A percentile compares a stretch with the other conserved stretches of the same genome.
phyloP scores from a whole-genome alignment of 2,329 filamentous ascomycete genomes.

The Pseudocercospora crystallina region DNA sequence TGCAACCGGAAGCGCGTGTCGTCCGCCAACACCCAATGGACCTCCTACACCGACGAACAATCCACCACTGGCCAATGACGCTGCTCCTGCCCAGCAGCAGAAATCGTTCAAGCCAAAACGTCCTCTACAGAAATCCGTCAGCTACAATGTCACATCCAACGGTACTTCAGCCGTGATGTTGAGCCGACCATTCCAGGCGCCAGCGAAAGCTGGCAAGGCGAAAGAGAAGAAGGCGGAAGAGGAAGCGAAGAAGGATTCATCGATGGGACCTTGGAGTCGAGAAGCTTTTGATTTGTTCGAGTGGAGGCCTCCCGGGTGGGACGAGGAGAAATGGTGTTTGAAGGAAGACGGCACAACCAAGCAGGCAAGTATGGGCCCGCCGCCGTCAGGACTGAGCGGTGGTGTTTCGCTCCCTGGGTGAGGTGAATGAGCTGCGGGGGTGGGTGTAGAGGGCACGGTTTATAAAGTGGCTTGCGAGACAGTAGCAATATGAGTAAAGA shows the following conservation, averaged over 20 bases:
- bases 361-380: background rate
- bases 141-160: slow-evolving; percentile 25
- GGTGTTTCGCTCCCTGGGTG: slow-evolving; percentile 10
- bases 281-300: slow-evolving; percentile 68
- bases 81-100: background rate
- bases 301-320: slow-evolving; percentile 52
- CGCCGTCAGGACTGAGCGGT: slow-evolving; percentile 18
- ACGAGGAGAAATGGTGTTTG: slow-evolving; percentile 33
- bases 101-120: slow-evolving; percentile 15
- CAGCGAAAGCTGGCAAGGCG: slow-evolving; percentile 21
- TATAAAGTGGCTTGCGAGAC: too few species aligned
- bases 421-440: too few species aligned
- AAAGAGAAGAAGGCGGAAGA: slow-evolving; percentile 9
- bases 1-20: background rate
- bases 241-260: slow-evolving; percentile 43
- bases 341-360: slow-evolving; percentile 5
- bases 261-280: slow-evolving; percentile 65
- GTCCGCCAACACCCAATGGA: background rate
- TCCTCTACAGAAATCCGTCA: slow-evolving; percentile 26
- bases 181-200: slow-evolving; percentile 31
- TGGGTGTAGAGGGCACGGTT: too few species aligned
- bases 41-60: background rate
- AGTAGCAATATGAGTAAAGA: too few species aligned
- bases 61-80: slow-evolving; percentile 1
- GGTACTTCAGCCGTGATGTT: slow-evolving; percentile 31